Evolutionary conservation across 2,329 filamentous ascomycete species (phyloP), one percentile per base, ranked within the genome.

Genomic region (Pyricularia grisea): DNA sequence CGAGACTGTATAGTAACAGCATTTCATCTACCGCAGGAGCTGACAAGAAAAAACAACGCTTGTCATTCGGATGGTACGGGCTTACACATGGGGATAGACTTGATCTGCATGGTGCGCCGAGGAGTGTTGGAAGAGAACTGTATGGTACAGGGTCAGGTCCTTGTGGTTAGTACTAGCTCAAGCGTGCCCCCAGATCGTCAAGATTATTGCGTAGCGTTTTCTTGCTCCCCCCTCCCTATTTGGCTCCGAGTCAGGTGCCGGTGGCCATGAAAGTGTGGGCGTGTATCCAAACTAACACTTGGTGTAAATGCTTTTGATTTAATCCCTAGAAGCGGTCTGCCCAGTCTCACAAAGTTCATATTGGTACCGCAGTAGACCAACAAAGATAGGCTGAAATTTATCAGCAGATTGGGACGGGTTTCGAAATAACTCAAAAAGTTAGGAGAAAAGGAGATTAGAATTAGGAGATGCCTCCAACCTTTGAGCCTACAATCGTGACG

Each of bases 31-130:
- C 64, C 9, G 28, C 10, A n/a, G n/a, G 17, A n/a, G 17, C 4
- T 33, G 4, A n/a, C n/a, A n/a, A n/a, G n/a, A n/a, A n/a, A n/a
- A n/a, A n/a, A 4, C 9, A 61, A 11, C 12, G 33, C 31, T 20
- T 33, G 23, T 31, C 36, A 25, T 1, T 23, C 61, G 23, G 12
- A 23, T 27, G 30, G 33, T 25, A 14, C 4, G 30, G 9, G 82
- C 88, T 76, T 87, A 93, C 92, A 94, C 91, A 95, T 94, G 69
- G 92, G 91, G 80, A 95, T 94, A 73, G 91, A 91, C 80, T 92
- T 87, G 81, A 94, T 90, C 87, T 94, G 91, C 92, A 95, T 95
- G 73, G 81, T 81, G 81, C 85, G 84, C 68, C 75, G 70, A 70
- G 72, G 73, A 67, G 74, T n/a, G n/a, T n/a, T 72, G 70, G 75